These are phyloP conservation scores for Odonthalia washingtoniensis DNA, from an alignment of 31 red algal species.

Conservation along the genomic window DNA sequence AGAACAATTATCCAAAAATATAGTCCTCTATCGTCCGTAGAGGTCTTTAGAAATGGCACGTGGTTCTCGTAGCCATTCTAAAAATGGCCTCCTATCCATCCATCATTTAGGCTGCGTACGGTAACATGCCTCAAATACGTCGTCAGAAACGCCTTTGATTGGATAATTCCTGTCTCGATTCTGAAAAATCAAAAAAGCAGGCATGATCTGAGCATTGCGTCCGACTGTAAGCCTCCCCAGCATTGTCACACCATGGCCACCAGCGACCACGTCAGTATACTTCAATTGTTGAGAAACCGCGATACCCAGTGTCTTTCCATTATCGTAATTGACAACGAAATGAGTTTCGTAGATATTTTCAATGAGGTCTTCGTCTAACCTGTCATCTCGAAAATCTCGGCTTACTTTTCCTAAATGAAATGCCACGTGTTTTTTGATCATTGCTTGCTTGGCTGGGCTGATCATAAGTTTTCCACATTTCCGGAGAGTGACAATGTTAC, in stretches of 20 bases:
- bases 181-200: conserved; percentile 43
- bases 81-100: conserved; percentile 20
- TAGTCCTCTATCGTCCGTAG: too few relatives aligned
- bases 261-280: conserved; percentile 46
- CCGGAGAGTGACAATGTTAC: background rate
- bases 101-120: conserved; percentile 23
- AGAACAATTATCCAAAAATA: too few relatives aligned
- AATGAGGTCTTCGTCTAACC: conserved; percentile 25
- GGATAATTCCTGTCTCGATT: conserved; percentile 32
- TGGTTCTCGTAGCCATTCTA: conserved; percentile 21
- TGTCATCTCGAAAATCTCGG: background rate
- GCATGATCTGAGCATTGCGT: background rate
- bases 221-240: conserved; percentile 27
- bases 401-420: background rate
- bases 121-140: conserved; percentile 14
- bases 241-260: conserved; percentile 32
- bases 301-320: conserved; percentile 4
- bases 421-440: background rate
- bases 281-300: background rate
- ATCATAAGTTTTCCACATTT: conserved; percentile 1
- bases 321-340: conserved; percentile 43
- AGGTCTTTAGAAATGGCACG: too few relatives aligned
- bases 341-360: conserved; percentile 27
- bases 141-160: conserved; percentile 23
- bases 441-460: background rate